Percentiles rank a stretch among this genome's conserved stretches.
These are phyloP conservation scores for Bromus sterilis DNA, from an alignment of 176 grass and related monocot genomes.

Conservation along the genomic window DNA sequence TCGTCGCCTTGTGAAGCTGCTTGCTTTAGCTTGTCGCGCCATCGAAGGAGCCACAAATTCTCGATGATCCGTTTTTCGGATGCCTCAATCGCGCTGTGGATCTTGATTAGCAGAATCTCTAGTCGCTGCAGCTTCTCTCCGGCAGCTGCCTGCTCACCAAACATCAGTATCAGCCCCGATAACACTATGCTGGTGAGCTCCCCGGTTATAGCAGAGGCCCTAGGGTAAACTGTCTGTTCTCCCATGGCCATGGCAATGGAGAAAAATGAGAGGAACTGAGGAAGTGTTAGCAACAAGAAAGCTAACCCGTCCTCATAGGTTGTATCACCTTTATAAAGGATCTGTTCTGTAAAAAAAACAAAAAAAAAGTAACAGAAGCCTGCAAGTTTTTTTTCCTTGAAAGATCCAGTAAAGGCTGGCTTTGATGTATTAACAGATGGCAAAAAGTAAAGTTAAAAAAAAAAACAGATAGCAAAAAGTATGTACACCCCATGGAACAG, in stretches of 20 bases:
- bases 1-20: background rate
- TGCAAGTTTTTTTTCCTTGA: background rate
- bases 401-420: background rate
- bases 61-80: background rate
- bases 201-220: background rate
- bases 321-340: background rate
- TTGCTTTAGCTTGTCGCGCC: constrained; percentile 21
- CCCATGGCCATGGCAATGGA: background rate
- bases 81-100: background rate
- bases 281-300: background rate
- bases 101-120: constrained; percentile 12
- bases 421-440: background rate
- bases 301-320: background rate
- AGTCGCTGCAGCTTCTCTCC: constrained; percentile 18
- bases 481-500: too few species aligned
- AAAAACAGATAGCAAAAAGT: background rate
- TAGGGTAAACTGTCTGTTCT: background rate
- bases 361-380: background rate
- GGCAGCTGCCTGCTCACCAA: background rate
- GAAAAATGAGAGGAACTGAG: background rate
- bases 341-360: background rate
- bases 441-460: too few species aligned
- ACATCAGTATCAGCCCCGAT: background rate
- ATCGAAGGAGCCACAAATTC: background rate
- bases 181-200: background rate